Base-by-base conservation (phyloP, 1,139 yeast genomes). In the Taphrina deformans region DNA sequence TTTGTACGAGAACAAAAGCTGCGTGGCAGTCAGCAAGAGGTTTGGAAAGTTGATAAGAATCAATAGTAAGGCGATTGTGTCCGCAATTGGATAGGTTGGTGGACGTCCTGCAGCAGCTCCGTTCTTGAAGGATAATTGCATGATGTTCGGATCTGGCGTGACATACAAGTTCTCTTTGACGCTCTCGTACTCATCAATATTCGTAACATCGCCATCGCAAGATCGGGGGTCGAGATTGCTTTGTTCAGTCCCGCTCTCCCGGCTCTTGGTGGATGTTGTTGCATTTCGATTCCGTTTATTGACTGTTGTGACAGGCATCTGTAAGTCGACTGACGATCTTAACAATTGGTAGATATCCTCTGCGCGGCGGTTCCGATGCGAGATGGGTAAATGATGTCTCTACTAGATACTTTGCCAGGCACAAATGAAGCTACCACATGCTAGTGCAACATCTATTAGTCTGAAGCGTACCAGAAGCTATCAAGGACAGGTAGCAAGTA, bases 1-100 rank as follows among this genome's bases (percentile, higher is more conserved):
- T 21, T 40, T 48, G 41, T 59, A 59, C 23, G 63, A 50, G 31
- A 50, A 59, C 56, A 59, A 27, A 12, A 59, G 51, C n/a, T 59
- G 56, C 16, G 56, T 40, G 16, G 24, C 56, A 29, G 46, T 59
- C n/a, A 50, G 31, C 33, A 59, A 40, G n/a, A 50, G 38, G 23
- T 26, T 48, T 38, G 63, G 63, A 16, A 59, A 50, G 10, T 59
- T 59, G 63, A 40, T 40, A 10, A 59, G 50, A 21, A 59, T 50
- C 14, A 59, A 40, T 12, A 59, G 33, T 12, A 59, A 29, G 10
- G 63, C 63, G 14, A 59, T 29, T n/a, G 56, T 59, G 52, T 59
- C 63, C 24, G 56, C 63, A n/a, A 59, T 31, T 1, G 63, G 63
- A 24, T 50, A 59, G 10, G 51, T 27, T 16, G 63, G 63, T 18